phyloP scores from a whole-genome alignment of 2,329 filamentous ascomycete species.

The Pestalotiopsis sp. region DNA sequence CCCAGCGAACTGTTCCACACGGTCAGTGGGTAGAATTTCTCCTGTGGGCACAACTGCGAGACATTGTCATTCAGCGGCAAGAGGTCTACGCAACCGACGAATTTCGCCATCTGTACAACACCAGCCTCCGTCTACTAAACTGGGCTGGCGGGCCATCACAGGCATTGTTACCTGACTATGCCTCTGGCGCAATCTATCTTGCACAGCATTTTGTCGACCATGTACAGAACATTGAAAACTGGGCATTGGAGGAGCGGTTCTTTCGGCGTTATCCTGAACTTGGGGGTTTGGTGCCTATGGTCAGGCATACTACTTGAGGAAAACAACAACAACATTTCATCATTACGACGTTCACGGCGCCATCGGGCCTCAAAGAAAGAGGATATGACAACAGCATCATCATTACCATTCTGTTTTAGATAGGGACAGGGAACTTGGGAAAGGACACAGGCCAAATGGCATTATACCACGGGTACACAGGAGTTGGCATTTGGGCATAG shows the following conservation, averaged over 20 bases:
- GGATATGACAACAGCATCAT: neutral
- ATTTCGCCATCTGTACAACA: slow-evolving; percentile 34
- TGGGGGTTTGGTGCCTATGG: slow-evolving; percentile 19
- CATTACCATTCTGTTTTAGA: neutral
- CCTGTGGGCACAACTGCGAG: slow-evolving; percentile 34
- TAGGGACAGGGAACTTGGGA: neutral
- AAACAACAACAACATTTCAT: neutral
- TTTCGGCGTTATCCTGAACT: slow-evolving; percentile 28
- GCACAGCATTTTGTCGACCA: slow-evolving; percentile 25
- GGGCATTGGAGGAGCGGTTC: slow-evolving; percentile 26
- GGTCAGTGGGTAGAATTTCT: slow-evolving; percentile 33
- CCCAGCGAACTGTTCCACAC: slow-evolving; percentile 28
- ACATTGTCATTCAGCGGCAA: slow-evolving; percentile 34
- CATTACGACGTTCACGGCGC: neutral
- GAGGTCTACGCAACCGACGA: slow-evolving; percentile 36
- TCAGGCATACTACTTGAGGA: neutral
- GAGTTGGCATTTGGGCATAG: slow-evolving; percentile 1
- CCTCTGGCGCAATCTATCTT: slow-evolving; percentile 26
- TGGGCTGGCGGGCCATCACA: slow-evolving; percentile 30
- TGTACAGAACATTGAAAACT: slow-evolving; percentile 25
- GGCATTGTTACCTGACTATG: slow-evolving; percentile 25
- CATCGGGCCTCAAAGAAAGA: neutral
- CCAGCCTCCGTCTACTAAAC: slow-evolving; percentile 33
- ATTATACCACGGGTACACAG: slow-evolving; percentile 9
- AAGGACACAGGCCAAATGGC: neutral